Conservation (phyloP, 495 filamentous ascomycete species). For the Cudoniella acicularis region DNA sequence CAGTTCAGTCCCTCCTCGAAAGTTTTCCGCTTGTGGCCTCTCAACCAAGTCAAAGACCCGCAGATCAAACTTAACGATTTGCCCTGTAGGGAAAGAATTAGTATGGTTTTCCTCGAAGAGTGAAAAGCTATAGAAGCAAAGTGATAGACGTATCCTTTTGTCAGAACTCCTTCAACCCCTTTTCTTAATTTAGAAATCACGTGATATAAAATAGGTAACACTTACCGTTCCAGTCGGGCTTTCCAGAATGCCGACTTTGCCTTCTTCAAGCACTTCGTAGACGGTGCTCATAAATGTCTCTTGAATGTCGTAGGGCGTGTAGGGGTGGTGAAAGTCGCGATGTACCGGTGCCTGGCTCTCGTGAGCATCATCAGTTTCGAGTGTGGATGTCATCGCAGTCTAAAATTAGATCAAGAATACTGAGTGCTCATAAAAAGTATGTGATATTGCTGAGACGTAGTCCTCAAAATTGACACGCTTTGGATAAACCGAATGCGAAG, state of each 20-base stretch:
- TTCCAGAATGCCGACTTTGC: slow-evolving; percentile 88
- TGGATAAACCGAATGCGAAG: neutral
- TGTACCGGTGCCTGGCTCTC: neutral
- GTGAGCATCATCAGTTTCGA: neutral
- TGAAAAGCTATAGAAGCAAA: neutral
- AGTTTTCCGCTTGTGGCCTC: slow-evolving; percentile 68
- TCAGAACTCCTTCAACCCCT: neutral
- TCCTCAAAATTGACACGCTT: neutral
- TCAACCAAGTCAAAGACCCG: slow-evolving; percentile 87
- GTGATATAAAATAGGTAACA: slow-evolving; percentile 14
- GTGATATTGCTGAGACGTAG: neutral
- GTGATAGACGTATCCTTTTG: neutral
- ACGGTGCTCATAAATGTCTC: slow-evolving; percentile 83
- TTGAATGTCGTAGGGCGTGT: slow-evolving; percentile 86
- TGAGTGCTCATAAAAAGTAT: neutral
- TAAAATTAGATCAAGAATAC: neutral
- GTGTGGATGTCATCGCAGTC: neutral
- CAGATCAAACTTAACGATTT: slow-evolving; percentile 97
- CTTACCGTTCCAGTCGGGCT: slow-evolving; percentile 77
- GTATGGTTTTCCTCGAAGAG: too few species aligned
- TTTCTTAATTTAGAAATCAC: slow-evolving; percentile 8
- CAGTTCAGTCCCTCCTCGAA: slow-evolving; percentile 56
- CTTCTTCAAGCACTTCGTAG: slow-evolving; percentile 76
- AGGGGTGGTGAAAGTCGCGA: slow-evolving; percentile 78
- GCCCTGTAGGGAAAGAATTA: too few species aligned